Evolutionary conservation across 768 basidiomycete species (phyloP).

Genomic region (Artomyces pyxidatus): DNA sequence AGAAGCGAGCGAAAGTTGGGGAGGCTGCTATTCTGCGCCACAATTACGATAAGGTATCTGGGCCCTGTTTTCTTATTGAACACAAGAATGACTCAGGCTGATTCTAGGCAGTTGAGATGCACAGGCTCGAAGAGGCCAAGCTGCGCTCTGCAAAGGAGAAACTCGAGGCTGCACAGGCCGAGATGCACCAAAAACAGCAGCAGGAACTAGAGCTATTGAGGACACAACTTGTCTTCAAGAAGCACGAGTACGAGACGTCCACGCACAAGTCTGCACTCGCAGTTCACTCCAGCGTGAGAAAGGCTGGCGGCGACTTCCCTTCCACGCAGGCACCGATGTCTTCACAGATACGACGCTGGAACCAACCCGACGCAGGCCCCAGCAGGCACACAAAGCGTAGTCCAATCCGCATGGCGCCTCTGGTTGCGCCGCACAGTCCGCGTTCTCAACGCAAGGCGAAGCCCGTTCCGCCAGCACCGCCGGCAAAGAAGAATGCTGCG

Average conservation of each 20-base stretch:
- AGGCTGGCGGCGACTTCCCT: not conserved
- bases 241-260: conserved; percentile 12
- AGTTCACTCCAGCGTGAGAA: conserved; percentile 1
- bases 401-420: not conserved
- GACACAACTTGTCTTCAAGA: conserved; percentile 15
- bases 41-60: conserved; percentile 11
- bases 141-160: conserved; percentile 10
- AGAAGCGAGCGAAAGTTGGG: conserved; percentile 15
- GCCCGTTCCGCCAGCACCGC: not conserved
- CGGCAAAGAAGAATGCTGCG: not conserved
- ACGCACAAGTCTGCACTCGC: not conserved
- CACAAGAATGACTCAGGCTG: not conserved
- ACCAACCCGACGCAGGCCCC: not conserved
- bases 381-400: not conserved
- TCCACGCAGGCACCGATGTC: not conserved
- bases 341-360: conserved; percentile 5
- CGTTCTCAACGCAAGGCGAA: not conserved
- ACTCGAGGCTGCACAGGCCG: conserved; percentile 9
- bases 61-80: not conserved
- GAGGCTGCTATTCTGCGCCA: conserved; percentile 14
- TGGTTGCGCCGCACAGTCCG: not conserved
- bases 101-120: conserved; percentile 1
- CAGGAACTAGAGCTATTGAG: conserved; percentile 13
- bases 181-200: conserved; percentile 5
- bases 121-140: conserved; percentile 8